Base-by-base conservation (phyloP, 257 asterid genomes). In the Anisodus tanguticus region DNA sequence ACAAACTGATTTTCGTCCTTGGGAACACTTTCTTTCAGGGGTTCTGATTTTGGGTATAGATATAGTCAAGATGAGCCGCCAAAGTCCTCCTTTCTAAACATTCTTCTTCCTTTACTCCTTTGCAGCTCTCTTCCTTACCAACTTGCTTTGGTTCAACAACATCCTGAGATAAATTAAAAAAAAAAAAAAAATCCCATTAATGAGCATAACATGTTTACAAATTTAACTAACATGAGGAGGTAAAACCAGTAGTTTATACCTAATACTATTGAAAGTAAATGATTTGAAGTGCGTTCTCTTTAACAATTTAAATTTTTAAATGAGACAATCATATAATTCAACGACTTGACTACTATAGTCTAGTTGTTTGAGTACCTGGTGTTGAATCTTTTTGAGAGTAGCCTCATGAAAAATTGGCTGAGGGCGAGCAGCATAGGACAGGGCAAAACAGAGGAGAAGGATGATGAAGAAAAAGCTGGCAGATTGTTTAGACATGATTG, bases 61-160 rank as follows among this genome's bases (percentile, higher is more conserved):
- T 93, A 85, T 93, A 93, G 83, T 93, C 97, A 64, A 84, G 62
- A 87, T 92, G 96, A 47, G 96, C 96, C 82, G 71, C 89, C 16
- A 91, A 87, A 19, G 96, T 91, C 66, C 94, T 91, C 78, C 94
- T 91, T 93, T 82, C 91, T 85, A 93, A 88, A 83, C 96, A 93
- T 86, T 93, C 96, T 77, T 77, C 82, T 31, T 35, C 91, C 51
- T 87, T 87, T 11, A 89, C 54, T 72, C 93, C 95, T 17, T 64
- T 74, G 89, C 94, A 92, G 79, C 26, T 87, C 53, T 88, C 88
- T 86, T 90, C 92, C 85, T 59, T 67, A 10, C 59, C 69, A 63
- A 26, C 81, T 5, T 76, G 15, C 45, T 69, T 67, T 55, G 82
- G 39, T 37, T 60, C 82, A 5, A 85, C 83, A 68, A 35, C 76